Base-by-base conservation (phyloP, 768 basidiomycete species). In the Phaffia tasmanica region DNA sequence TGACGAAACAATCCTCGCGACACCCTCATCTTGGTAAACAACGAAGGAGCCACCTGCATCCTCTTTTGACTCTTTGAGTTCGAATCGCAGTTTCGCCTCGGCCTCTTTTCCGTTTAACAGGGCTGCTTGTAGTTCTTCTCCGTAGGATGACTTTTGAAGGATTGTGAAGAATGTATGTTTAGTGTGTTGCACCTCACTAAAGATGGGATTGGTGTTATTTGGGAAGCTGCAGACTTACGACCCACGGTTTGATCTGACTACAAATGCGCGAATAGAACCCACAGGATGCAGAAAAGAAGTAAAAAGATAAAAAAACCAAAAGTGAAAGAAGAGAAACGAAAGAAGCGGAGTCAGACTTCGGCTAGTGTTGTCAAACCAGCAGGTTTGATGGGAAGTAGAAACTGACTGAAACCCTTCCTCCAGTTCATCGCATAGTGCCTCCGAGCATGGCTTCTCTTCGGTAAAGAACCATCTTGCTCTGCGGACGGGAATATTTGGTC, bases 181-280 rank as follows among this genome's bases (percentile, higher is more conserved):
- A 18, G 54, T 42, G 42, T 23, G 47, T n/a, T 51, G 21, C 8
- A 7, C 62, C 23, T 55, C 48, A 16, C 46, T 15, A 16, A 14
- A 25, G 1, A 18, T 25, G 18, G 51, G 23, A 27, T 32, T 8
- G 35, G 27, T 15, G 50, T 19, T 4, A 42, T 29, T n/a, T 29
- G 56, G 6, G 56, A 57, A 29, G 25, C n/a, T 19, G 18, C 16
- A 47, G 42, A 64, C 63, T 2, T 48, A 64, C 63, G 0, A 58
- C 56, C 67, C 67, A 69, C 15, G 67, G 67, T 35, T 64, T 57
- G 58, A 69, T 69, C 2, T 61, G 48, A 46, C 65, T 66, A 42
- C 35, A 42, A 4, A 18, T 25, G 32, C 3, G 59, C 35, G 58
- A 47, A 46, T 16, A 47, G 3, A 1, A 23, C 7, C 21, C 4